Evolutionary conservation across 2,329 filamentous ascomycete species (phyloP).

Genomic region (Aspergillus vadensis): DNA sequence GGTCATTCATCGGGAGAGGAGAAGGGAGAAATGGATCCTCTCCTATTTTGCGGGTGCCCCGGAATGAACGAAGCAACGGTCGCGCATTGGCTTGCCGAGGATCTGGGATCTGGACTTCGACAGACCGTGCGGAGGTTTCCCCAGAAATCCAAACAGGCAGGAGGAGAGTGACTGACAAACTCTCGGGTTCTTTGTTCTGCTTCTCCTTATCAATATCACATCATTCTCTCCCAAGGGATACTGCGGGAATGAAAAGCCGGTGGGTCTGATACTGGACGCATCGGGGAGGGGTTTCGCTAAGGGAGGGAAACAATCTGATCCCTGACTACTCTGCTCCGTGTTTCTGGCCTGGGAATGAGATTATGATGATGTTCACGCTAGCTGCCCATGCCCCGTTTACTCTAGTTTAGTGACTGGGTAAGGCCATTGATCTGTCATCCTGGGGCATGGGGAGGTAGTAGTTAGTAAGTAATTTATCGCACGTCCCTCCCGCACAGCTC

Average conservation of each 20-base stretch:
- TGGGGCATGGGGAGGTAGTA: not conserved
- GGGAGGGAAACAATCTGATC: too few species aligned
- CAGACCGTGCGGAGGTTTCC: slow-evolving; percentile 1
- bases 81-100: slow-evolving; percentile 1
- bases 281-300: too few species aligned
- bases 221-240: not conserved
- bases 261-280: not conserved
- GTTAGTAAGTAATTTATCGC: not conserved
- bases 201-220: not conserved
- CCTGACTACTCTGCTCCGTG: too few species aligned
- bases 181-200: slow-evolving; percentile 2
- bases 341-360: not conserved
- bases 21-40: not conserved
- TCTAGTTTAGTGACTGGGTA: not conserved
- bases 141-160: not conserved
- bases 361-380: not conserved
- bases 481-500: not conserved
- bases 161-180: not conserved
- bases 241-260: not conserved
- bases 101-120: slow-evolving; percentile 2
- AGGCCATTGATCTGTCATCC: not conserved
- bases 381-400: not conserved
- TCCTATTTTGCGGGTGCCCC: not conserved
- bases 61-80: not conserved
- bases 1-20: not conserved